A percentile compares a stretch with the other conserved stretches of the same genome.
These are phyloP conservation scores for Eucalyptus pauciflora DNA, from an alignment of 345 rosid genomes.

Conservation along the genomic window DNA sequence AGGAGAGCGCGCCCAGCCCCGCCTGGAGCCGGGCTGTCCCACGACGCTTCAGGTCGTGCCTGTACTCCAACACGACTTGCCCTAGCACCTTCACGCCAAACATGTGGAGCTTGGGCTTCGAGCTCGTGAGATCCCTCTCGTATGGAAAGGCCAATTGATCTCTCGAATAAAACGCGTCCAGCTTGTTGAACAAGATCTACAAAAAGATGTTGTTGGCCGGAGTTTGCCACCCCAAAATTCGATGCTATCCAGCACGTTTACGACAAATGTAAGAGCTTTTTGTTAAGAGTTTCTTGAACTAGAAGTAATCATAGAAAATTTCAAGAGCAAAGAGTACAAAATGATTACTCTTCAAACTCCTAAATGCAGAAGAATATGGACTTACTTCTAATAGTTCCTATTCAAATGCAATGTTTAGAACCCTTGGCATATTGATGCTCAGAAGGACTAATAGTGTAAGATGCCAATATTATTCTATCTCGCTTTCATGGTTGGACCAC, in stretches of 20 bases:
- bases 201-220: slow-evolving; percentile 55
- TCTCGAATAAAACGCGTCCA: slow-evolving; percentile 73
- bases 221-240: slow-evolving; percentile 64
- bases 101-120: slow-evolving; percentile 58
- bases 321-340: neutral
- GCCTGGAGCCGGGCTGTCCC: neutral
- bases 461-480: neutral
- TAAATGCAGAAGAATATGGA: neutral
- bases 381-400: neutral
- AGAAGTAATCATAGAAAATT: neutral
- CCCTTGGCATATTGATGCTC: neutral
- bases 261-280: neutral
- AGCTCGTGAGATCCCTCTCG: slow-evolving; percentile 54
- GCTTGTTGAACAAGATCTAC: slow-evolving; percentile 73
- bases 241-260: slow-evolving; percentile 81
- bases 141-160: slow-evolving; percentile 78
- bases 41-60: slow-evolving; percentile 45
- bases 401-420: neutral
- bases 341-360: neutral
- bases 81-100: slow-evolving; percentile 72
- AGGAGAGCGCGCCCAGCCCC: neutral
- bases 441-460: neutral
- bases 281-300: neutral
- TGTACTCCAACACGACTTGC: slow-evolving; percentile 54
- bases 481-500: neutral